A percentile compares a stretch with the other conserved stretches of the same genome.
phyloP scores from a whole-genome alignment of 2,329 filamentous ascomycete genomes.

The Trichoderma aggressivum region DNA sequence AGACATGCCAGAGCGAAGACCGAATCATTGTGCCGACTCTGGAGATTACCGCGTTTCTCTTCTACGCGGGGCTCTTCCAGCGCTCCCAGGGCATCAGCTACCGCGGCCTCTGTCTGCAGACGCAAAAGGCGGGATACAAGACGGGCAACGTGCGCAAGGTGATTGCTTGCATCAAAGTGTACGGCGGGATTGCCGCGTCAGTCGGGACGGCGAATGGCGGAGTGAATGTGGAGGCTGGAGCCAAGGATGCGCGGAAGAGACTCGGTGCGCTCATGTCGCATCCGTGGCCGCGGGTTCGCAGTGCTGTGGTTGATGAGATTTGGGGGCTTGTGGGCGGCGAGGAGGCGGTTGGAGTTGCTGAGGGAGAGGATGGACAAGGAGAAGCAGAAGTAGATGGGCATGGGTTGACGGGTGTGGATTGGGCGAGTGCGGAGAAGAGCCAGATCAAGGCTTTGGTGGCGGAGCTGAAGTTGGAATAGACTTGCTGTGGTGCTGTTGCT shows the following conservation, averaged over 20 bases:
- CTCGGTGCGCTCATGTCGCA: constrained; percentile 72
- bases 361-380: constrained; percentile 9
- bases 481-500: background rate
- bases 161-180: constrained; percentile 75
- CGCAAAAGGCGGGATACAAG: constrained; percentile 79
- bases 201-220: constrained; percentile 36
- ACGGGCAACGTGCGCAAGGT: constrained; percentile 79
- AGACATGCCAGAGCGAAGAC: constrained; percentile 56
- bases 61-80: constrained; percentile 58
- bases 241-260: constrained; percentile 60
- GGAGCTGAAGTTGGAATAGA: constrained; percentile 39
- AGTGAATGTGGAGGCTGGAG: constrained; percentile 27
- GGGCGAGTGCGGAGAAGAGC: constrained; percentile 51
- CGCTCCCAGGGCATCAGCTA: constrained; percentile 39
- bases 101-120: constrained; percentile 62
- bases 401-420: constrained; percentile 53
- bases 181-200: constrained; percentile 61
- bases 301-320: constrained; percentile 57
- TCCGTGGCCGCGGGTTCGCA: constrained; percentile 73
- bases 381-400: constrained; percentile 30
- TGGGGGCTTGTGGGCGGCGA: constrained; percentile 44
- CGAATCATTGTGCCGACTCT: constrained; percentile 71
- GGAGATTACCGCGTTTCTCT: constrained; percentile 72
- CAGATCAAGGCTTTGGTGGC: constrained; percentile 43
- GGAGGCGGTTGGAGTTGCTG: constrained; percentile 19